Percentiles rank a stretch among this genome's conserved stretches.
Evolutionary conservation across 805 yeast genomes (phyloP).

Genomic region (Vanderwaltozyma verrucispora): DNA sequence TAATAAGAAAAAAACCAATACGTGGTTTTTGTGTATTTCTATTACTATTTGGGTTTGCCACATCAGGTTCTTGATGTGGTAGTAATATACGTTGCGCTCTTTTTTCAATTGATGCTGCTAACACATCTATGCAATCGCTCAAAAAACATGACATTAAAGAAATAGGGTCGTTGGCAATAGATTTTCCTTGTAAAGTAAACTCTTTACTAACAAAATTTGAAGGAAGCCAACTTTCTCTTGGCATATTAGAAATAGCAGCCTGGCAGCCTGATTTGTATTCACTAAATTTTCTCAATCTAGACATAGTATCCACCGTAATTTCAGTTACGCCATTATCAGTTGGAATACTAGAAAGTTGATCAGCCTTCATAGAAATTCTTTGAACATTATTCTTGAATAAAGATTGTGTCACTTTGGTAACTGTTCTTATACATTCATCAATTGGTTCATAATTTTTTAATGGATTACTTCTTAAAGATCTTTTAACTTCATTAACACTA

Average conservation of each 20-base stretch:
- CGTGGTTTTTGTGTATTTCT: constrained; percentile 28
- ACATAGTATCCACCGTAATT: constrained; percentile 60
- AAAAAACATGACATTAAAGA: constrained; percentile 54
- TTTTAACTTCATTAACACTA: constrained; percentile 29
- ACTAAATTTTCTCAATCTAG: constrained; percentile 53
- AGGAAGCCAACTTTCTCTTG: constrained; percentile 62
- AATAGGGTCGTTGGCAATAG: constrained; percentile 24
- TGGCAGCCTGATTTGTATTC: constrained; percentile 45
- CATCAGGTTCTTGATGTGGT: constrained; percentile 18
- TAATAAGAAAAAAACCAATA: constrained; percentile 61
- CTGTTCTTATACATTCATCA: constrained; percentile 17
- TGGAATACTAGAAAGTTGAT: constrained; percentile 39
- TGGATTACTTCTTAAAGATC: constrained; percentile 24
- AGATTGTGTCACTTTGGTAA: constrained; percentile 25
- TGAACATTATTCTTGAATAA: constrained; percentile 49
- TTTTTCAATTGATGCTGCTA: constrained; percentile 54
- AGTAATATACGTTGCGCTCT: constrained; percentile 32
- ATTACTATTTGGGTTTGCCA: constrained; percentile 12
- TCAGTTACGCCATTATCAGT: constrained; percentile 65
- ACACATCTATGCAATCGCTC: constrained; percentile 70
- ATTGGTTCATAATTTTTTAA: constrained; percentile 15
- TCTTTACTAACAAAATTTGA: constrained; percentile 32
- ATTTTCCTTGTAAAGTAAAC: constrained; percentile 12
- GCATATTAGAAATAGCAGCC: constrained; percentile 39
- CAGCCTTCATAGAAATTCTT: constrained; percentile 44